A percentile compares a stretch with the other conserved stretches of the same genome.
These are phyloP conservation scores for Yamadazyma blattariae DNA, from an alignment of 1,139 yeast genomes.

Conservation along the genomic window DNA sequence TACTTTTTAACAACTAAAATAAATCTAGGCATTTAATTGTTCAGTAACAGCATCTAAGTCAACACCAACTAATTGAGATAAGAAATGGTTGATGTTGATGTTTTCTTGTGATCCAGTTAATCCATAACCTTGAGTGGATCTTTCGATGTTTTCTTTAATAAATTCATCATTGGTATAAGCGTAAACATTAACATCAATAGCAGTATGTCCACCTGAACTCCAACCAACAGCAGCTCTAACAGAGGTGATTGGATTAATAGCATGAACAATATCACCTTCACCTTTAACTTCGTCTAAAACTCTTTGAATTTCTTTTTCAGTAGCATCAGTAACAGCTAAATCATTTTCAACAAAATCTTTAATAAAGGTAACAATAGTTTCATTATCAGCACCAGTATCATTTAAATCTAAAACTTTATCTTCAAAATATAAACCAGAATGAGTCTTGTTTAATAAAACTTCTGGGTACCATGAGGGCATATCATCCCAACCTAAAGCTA, in stretches of 20 bases:
- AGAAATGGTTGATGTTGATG: slow-evolving; percentile 72
- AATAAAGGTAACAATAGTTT: slow-evolving; percentile 39
- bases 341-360: slow-evolving; percentile 49
- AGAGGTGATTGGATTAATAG: slow-evolving; percentile 48
- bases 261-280: slow-evolving; percentile 12
- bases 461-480: slow-evolving; percentile 71
- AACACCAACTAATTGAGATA: slow-evolving; percentile 56
- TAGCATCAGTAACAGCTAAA: slow-evolving; percentile 58
- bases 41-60: slow-evolving; percentile 50
- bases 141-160: slow-evolving; percentile 33
- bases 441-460: slow-evolving; percentile 62
- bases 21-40: slow-evolving; percentile 6
- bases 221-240: slow-evolving; percentile 78
- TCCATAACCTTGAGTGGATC: slow-evolving; percentile 32
- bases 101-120: slow-evolving; percentile 81
- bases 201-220: slow-evolving; percentile 90
- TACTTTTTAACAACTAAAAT: too few species aligned
- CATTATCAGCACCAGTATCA: slow-evolving; percentile 26
- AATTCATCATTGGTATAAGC: slow-evolving; percentile 59
- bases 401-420: slow-evolving; percentile 20
- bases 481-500: slow-evolving; percentile 68
- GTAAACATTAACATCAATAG: slow-evolving; percentile 84
- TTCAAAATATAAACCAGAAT: slow-evolving; percentile 68
- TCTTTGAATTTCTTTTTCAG: slow-evolving; percentile 43
- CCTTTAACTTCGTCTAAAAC: slow-evolving; percentile 18